Evolutionary conservation across 2,329 filamentous ascomycete species (phyloP), one percentile per base, ranked within the genome.

Genomic region (Dactylellina sp.): DNA sequence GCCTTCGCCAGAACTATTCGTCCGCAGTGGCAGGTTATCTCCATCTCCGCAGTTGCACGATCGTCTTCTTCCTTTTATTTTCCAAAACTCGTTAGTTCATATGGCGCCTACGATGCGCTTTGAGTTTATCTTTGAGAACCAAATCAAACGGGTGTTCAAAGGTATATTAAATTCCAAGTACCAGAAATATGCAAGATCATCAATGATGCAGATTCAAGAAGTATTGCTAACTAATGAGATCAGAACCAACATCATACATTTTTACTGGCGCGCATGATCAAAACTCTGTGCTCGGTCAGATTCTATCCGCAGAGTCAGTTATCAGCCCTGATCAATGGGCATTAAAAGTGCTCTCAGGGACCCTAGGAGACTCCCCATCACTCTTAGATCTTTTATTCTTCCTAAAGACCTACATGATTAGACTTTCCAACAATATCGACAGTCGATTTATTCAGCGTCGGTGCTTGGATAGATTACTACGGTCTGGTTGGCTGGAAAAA

Each of bases 381-480:
- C 53, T 32, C 9, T 7, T 7, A 18, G 40, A 47, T 12, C 42
- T 60, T 37, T 18, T 60, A 40, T 5, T 2, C 24, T 47, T 64
- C 24, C 25, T 64, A 22, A 64, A 64, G 42, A 55, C 60, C 5
- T 64, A 46, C 32, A 64, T 64, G 60, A 64, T 56, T 37, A 35
- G 60, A n/a, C 25, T 64, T 5, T 64, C 60, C 0, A 64, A 64
- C n/a, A 56, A 56, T 7, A 39, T 55, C n/a, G 60, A 64, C n/a
- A 28, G 55, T 5, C 18, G 7, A 2, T 37, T 7, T 22, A 24
- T 55, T 7, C 47, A 55, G 25, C 49, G 47, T 22, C 22, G 32
- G n/a, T 64, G 39, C 39, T 35, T 56, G 25, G 60, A 64, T 47
- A 12, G n/a, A 1, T 7, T 64, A n/a, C 14, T 64, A 7, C 24